Conservation (phyloP, 2,329 filamentous ascomycete species). For the Leptographium flavum region DNA sequence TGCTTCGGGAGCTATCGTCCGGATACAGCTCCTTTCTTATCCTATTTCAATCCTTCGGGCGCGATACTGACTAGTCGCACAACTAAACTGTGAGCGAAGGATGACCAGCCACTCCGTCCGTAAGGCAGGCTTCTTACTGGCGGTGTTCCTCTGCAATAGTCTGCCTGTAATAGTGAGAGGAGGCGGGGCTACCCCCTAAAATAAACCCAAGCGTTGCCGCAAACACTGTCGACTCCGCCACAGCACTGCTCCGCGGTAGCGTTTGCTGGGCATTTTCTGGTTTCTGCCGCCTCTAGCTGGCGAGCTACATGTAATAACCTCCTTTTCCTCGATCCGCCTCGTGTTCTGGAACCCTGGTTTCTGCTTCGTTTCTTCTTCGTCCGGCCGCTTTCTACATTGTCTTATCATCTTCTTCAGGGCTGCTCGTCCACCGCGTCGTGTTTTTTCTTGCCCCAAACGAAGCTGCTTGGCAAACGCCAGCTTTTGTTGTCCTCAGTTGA, state of each 20-base stretch:
- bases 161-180: neutral
- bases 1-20: too few species aligned
- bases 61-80: too few species aligned
- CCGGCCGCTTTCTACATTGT: neutral
- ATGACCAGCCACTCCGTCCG: too few species aligned
- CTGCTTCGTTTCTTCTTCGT: constrained; percentile 6
- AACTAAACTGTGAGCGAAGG: too few species aligned
- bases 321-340: neutral
- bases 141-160: too few species aligned
- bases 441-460: neutral
- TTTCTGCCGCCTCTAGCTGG: neutral
- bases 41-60: too few species aligned
- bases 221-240: neutral
- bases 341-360: constrained; percentile 3
- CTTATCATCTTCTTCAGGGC: neutral
- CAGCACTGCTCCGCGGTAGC: neutral
- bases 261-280: neutral
- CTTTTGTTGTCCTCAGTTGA: too few species aligned
- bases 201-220: neutral
- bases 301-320: neutral
- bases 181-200: neutral
- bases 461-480: too few species aligned
- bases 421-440: neutral
- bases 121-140: too few species aligned
- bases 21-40: too few species aligned